Evolutionary conservation across 2,329 filamentous ascomycete species (phyloP).

Genomic region (Xylariales sp.): DNA sequence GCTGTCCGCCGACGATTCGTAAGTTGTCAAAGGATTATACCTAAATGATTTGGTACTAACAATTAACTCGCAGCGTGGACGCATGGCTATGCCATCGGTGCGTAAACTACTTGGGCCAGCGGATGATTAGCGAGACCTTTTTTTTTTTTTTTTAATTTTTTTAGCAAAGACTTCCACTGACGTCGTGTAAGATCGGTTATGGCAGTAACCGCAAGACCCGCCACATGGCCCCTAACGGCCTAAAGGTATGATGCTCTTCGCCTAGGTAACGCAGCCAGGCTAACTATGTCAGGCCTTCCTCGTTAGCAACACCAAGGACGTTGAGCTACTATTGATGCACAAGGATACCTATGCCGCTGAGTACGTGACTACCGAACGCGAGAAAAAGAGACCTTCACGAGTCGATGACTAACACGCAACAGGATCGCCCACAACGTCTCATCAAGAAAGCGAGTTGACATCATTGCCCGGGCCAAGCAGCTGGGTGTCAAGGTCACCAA

Average conservation of each 20-base stretch:
- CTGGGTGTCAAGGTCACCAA: conserved; percentile 99
- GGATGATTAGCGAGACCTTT: conserved; percentile 10
- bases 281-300: conserved; percentile 75
- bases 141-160: neutral
- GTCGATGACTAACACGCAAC: conserved; percentile 53
- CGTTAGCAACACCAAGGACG: conserved; percentile 94
- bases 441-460: conserved; percentile 98
- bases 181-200: conserved; percentile 83
- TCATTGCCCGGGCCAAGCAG: conserved; percentile 96
- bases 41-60: conserved; percentile 18
- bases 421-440: conserved; percentile 99
- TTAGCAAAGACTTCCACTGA: conserved; percentile 33
- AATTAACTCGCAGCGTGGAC: conserved; percentile 69
- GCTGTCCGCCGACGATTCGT: conserved; percentile 92
- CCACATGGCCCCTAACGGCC: conserved; percentile 98
- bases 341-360: conserved; percentile 99
- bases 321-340: conserved; percentile 99
- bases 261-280: neutral
- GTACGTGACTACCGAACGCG: conserved; percentile 67
- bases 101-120: conserved; percentile 54
- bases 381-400: neutral
- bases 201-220: conserved; percentile 99
- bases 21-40: conserved; percentile 20
- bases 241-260: conserved; percentile 70
- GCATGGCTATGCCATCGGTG: conserved; percentile 98